Conservation (phyloP, 176 grass and related monocot species). For the Hyparrhenia diplandra region DNA sequence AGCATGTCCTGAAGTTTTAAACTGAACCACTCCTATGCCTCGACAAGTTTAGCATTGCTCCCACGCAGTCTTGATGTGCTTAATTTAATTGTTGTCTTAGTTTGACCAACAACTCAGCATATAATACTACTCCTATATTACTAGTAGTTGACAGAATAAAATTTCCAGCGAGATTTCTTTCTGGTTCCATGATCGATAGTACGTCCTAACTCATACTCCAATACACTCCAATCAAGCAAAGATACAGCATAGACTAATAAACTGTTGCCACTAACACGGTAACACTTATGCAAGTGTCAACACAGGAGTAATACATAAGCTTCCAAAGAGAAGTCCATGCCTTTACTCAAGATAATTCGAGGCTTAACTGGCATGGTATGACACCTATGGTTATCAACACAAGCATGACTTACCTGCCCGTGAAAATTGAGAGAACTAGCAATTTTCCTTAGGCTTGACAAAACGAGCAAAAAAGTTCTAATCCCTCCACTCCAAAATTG, state of each 20-base stretch:
- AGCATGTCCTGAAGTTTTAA: neutral
- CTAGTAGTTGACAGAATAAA: neutral
- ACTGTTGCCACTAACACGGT: too few species aligned
- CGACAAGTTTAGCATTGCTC: neutral
- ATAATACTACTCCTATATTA: too few species aligned
- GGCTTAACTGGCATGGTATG: neutral
- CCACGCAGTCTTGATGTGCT: neutral
- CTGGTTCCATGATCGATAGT: neutral
- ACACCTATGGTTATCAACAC: too few species aligned
- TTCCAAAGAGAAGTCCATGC: neutral
- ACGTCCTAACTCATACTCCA: too few species aligned
- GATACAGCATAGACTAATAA: too few species aligned
- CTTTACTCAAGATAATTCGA: too few species aligned
- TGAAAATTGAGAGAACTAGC: neutral
- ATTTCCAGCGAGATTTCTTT: neutral
- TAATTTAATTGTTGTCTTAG: neutral
- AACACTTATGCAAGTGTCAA: too few species aligned
- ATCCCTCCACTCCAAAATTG: too few species aligned
- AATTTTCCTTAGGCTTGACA: neutral
- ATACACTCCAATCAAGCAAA: too few species aligned
- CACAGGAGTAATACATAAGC: too few species aligned
- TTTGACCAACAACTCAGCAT: constrained; percentile 6
- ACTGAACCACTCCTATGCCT: neutral
- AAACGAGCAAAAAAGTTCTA: neutral
- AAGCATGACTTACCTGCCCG: neutral